Evolutionary conservation across 192 early-diverging fungal genomes (phyloP), one percentile per base, ranked within the genome.

Genomic region (Rhizophagus clarus): DNA sequence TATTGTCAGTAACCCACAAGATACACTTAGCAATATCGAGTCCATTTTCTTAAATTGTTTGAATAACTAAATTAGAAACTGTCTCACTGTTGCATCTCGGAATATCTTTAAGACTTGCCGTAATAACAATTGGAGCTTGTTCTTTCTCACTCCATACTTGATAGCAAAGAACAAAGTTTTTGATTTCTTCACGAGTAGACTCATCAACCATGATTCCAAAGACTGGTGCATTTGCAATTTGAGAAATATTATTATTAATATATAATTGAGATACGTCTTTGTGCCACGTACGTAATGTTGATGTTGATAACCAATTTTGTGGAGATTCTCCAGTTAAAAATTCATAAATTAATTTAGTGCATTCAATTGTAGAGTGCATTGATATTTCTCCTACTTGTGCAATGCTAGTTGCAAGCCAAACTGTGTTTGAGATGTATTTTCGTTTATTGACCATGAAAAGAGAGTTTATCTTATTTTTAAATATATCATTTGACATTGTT

Each of bases 231-330:
- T 31, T 28, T 56, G 0, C 28, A 6, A 34, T 20, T 51, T 51
- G 11, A 28, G 24, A 29, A 29, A 73, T 73, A n/a, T 71, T 40
- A 4, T 22, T 45, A 37, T 20, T 40, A 22, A 71, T 8, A 45
- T 71, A 45, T 37, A 71, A n/a, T 73, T 51, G 2, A 32, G 72
- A n/a, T 0, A 73, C 26, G 56, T 73, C 72, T 73, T 73, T 22
- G 56, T 56, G 7, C 26, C 47, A 73, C 2, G 37, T 73, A 56
- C 11, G 20, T 69, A 69, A 40, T 20, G 20, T 70, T n/a, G 17
- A 37, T 3, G 6, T 34, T 37, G 3, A 42, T 8, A 56, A 15
- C 28, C 28, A 73, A 56, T 45, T 31, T 29, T 49, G 24, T 28
- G 47, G 7, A 17, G 47, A 7, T 12, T 73, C 72, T 24, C 72